Conservation (phyloP, 495 filamentous ascomycete genomes). For the Penicillium waksmanii region DNA sequence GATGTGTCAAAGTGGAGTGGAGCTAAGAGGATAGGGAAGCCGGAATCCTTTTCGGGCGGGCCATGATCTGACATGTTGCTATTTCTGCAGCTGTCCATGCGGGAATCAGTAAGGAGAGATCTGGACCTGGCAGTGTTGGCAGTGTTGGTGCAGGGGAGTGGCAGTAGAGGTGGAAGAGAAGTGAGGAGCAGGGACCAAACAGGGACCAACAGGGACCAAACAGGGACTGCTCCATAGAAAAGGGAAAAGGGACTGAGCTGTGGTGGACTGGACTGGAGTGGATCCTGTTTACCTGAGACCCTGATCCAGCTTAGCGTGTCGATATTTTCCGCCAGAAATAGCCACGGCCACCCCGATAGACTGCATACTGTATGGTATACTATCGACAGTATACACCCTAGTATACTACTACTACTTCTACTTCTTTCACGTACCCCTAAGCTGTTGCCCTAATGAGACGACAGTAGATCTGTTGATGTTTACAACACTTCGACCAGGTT, state of each 20-base stretch:
- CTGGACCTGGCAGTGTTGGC: neutral
- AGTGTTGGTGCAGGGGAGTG: neutral
- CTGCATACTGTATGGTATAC: too few species aligned
- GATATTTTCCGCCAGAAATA: slow-evolving; percentile 7
- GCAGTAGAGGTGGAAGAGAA: neutral
- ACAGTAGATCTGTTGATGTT: neutral
- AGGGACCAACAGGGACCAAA: slow-evolving; percentile 2
- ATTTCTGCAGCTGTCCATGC: slow-evolving; percentile 13
- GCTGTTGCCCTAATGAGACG: too few species aligned
- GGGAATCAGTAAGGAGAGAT: neutral
- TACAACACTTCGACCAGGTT: neutral
- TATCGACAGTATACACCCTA: neutral
- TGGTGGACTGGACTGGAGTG: slow-evolving; percentile 4
- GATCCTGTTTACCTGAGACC: slow-evolving; percentile 19
- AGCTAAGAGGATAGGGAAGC: too few species aligned
- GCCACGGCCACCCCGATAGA: too few species aligned
- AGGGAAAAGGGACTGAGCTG: too few species aligned
- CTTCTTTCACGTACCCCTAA: neutral
- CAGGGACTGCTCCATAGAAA: neutral
- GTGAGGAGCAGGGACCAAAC: neutral
- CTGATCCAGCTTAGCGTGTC: slow-evolving; percentile 10
- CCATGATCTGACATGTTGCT: slow-evolving; percentile 17
- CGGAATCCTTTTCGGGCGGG: neutral
- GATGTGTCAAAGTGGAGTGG: slow-evolving; percentile 1
- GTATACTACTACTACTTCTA: neutral